A percentile compares a stretch with the other conserved stretches of the same genome.
Evolutionary conservation across 1,284 basidiomycete species (phyloP).

Genomic region (Kwoniella shivajii): DNA sequence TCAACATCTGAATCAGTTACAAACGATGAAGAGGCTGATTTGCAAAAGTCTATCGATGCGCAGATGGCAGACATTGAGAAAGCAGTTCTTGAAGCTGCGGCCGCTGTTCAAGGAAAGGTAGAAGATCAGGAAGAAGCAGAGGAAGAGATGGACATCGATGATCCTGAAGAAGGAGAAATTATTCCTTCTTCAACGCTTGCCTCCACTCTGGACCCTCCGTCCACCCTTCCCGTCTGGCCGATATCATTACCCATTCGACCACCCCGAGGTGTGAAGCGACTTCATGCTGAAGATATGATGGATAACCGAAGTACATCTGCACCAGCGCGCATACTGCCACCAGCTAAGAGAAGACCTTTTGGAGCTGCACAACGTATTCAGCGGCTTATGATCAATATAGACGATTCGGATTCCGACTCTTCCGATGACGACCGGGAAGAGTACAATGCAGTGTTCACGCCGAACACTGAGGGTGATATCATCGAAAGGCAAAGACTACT

Average conservation of each 20-base stretch:
- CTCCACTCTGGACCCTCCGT: background rate
- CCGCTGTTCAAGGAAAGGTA: background rate
- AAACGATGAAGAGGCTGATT: background rate
- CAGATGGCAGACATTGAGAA: conserved; percentile 37
- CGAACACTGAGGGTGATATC: conserved; percentile 1
- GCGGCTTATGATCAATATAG: conserved; percentile 30
- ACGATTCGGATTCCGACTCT: conserved; percentile 28
- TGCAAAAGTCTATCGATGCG: conserved; percentile 26
- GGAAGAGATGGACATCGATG: conserved; percentile 30
- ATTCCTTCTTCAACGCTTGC: conserved; percentile 8
- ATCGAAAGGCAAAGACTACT: conserved; percentile 25
- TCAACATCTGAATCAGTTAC: background rate
- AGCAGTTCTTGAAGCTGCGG: conserved; percentile 30
- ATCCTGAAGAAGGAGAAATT: conserved; percentile 48
- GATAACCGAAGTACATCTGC: conserved; percentile 32
- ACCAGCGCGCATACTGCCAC: conserved; percentile 10
- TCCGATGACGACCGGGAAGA: conserved; percentile 27
- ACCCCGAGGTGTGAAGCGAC: conserved; percentile 37
- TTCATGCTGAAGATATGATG: conserved; percentile 45
- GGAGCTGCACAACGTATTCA: conserved; percentile 24
- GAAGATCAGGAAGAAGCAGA: background rate
- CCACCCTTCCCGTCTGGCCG: background rate
- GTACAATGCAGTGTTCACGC: background rate
- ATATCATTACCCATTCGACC: conserved; percentile 13
- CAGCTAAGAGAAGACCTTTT: conserved; percentile 30